Percentiles rank a stretch among this genome's conserved stretches.
Conservation (phyloP, 169 alveolate genomes). For the Nephromyces sp. region DNA sequence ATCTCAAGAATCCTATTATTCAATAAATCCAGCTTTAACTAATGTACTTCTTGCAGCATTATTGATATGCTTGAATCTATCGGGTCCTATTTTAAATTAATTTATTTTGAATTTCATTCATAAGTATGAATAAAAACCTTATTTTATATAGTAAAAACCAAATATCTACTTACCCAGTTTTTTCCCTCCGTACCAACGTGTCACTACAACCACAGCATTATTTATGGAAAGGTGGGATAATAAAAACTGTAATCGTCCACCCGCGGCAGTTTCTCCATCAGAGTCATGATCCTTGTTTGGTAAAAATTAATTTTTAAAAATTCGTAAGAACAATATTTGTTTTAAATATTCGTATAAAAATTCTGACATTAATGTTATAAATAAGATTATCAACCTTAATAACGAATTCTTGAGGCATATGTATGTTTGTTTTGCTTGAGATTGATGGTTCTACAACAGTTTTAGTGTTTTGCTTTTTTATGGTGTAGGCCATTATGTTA, state of each 20-base stretch:
- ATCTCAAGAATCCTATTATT: too few relatives aligned
- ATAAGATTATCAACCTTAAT: too few relatives aligned
- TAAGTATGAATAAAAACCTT: too few relatives aligned
- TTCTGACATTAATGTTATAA: too few relatives aligned
- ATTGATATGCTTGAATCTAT: constrained; percentile 36
- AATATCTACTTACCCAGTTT: constrained; percentile 20
- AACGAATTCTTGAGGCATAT: too few relatives aligned
- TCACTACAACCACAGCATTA: constrained; percentile 34
- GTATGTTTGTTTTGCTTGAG: too few relatives aligned
- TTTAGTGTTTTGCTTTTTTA: too few relatives aligned
- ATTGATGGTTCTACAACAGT: too few relatives aligned
- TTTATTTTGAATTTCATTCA: too few relatives aligned
- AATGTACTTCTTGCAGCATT: constrained; percentile 33
- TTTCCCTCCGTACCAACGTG: constrained; percentile 44
- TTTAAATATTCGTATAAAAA: neutral
- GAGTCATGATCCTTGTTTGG: constrained; percentile 29
- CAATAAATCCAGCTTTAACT: constrained; percentile 31
- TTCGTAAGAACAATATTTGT: neutral
- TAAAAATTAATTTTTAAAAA: neutral
- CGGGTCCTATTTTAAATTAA: too few relatives aligned
- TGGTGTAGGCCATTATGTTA: constrained; percentile 34
- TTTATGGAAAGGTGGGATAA: constrained; percentile 3
- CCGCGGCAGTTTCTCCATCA: constrained; percentile 41
- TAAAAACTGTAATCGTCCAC: constrained; percentile 38
- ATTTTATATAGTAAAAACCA: neutral